Percentiles rank a stretch among this genome's conserved stretches.
Evolutionary conservation across 495 filamentous ascomycete species (phyloP).

Genomic region (Xylaria nigripes): DNA sequence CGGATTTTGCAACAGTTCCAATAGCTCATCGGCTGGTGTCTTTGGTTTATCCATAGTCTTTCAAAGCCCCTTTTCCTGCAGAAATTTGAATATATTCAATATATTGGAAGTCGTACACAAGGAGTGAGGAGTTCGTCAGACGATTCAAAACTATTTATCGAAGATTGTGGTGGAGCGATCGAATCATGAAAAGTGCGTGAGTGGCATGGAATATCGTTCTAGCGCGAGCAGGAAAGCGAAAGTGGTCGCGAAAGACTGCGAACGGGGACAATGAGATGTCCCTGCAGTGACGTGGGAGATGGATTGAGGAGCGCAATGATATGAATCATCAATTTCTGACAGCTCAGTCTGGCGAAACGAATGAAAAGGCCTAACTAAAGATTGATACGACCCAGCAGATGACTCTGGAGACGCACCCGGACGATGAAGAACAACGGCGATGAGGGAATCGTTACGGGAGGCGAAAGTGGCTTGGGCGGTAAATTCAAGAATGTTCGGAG

Average conservation of each 20-base stretch:
- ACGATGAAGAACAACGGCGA: neutral
- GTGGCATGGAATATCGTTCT: neutral
- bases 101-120: neutral
- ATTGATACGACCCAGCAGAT: neutral
- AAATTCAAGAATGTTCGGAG: neutral
- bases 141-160: neutral
- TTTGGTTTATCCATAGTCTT: conserved; percentile 14
- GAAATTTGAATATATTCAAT: neutral
- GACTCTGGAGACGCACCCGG: neutral
- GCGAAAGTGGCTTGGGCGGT: neutral
- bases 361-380: neutral
- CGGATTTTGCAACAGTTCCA: conserved; percentile 41
- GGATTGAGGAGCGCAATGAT: neutral
- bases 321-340: neutral
- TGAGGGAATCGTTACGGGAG: neutral
- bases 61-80: neutral
- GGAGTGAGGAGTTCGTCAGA: neutral
- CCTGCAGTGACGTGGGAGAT: neutral
- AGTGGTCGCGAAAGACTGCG: neutral
- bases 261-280: too few relatives aligned
- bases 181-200: neutral
- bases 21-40: conserved; percentile 26
- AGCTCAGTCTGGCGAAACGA: neutral
- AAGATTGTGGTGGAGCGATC: neutral
- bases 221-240: neutral